Percentiles rank a stretch among this genome's conserved stretches.
Evolutionary conservation across 805 yeast genomes (phyloP).

Genomic region (Gaillardinia entomophila): DNA sequence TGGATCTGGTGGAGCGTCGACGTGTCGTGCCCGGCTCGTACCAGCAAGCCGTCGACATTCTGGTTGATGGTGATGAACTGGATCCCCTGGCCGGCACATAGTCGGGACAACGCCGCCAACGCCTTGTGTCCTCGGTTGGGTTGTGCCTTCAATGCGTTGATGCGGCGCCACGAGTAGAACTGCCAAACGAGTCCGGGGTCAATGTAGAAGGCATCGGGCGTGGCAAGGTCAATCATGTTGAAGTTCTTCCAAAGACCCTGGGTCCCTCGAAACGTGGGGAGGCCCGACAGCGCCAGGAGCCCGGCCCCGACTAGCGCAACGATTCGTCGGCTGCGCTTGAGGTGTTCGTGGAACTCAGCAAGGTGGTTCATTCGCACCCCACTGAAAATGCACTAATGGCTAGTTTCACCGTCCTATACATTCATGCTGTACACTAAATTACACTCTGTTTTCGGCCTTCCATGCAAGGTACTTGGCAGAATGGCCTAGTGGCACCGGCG

Average conservation of each 20-base stretch:
- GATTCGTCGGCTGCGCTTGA: slow-evolving; percentile 41
- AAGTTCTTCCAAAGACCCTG: slow-evolving; percentile 75
- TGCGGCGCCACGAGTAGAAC: slow-evolving; percentile 68
- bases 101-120: slow-evolving; percentile 53
- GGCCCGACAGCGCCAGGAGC: slow-evolving; percentile 69
- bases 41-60: slow-evolving; percentile 73
- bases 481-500: slow-evolving; percentile 8
- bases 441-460: no score
- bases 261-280: slow-evolving; percentile 66
- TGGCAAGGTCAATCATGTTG: slow-evolving; percentile 78
- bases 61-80: slow-evolving; percentile 69
- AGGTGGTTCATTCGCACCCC: slow-evolving; percentile 15
- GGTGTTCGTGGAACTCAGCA: slow-evolving; percentile 45
- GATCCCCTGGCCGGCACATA: slow-evolving; percentile 14
- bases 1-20: slow-evolving; percentile 62
- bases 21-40: slow-evolving; percentile 56
- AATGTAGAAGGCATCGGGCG: slow-evolving; percentile 81
- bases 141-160: slow-evolving; percentile 53
- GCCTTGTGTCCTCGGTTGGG: slow-evolving; percentile 77
- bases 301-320: slow-evolving; percentile 81
- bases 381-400: neutral
- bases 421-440: neutral
- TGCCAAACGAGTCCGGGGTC: slow-evolving; percentile 92
- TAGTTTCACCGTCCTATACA: neutral
- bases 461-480: slow-evolving; percentile 20